Evolutionary conservation across 352 stramenopile genomes (phyloP).

Genomic region (Globisporangium iwayamae): DNA sequence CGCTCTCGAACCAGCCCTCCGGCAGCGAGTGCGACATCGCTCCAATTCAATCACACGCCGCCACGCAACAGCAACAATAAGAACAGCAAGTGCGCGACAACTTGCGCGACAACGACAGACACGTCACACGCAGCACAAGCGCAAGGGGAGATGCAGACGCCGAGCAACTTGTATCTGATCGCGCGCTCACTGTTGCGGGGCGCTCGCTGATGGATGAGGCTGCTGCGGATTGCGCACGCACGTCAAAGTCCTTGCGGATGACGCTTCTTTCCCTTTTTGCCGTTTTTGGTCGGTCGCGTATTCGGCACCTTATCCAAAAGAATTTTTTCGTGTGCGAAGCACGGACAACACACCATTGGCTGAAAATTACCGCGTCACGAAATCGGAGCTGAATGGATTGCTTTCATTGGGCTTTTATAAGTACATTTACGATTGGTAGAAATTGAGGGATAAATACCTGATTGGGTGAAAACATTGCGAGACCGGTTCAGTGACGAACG

Average conservation of each 20-base stretch:
- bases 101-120: neutral
- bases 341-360: neutral
- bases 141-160: neutral
- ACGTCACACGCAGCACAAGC: neutral
- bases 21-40: constrained; percentile 67
- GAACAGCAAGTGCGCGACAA: neutral
- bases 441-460: neutral
- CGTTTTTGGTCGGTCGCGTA: neutral
- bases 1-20: constrained; percentile 72
- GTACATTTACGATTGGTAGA: neutral
- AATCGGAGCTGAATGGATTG: neutral
- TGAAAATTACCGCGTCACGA: neutral
- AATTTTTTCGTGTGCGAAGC: constrained; percentile 5
- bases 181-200: neutral
- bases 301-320: constrained; percentile 9
- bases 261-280: neutral
- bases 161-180: neutral
- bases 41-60: neutral
- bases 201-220: neutral
- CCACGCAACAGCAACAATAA: neutral
- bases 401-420: neutral
- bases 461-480: neutral
- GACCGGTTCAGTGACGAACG: neutral
- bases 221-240: constrained; percentile 1
- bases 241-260: neutral